A percentile compares a stretch with the other conserved stretches of the same genome.
Conservation (phyloP, 345 rosid species). For the Eucalyptus decipiens region DNA sequence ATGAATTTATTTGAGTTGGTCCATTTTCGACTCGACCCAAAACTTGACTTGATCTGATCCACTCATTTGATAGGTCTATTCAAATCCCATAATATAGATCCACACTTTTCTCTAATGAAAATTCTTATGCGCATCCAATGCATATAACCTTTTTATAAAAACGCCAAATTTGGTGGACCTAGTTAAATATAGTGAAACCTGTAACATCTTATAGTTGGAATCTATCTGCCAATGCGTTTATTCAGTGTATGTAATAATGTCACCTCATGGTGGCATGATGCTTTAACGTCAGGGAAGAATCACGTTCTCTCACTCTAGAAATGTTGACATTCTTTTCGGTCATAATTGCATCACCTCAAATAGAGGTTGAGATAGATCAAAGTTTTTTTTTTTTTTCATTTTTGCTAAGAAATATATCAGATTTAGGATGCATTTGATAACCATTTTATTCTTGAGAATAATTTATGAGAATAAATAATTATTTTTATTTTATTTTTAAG, state of each 20-base stretch:
- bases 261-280: neutral
- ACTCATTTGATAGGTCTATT: too few species aligned
- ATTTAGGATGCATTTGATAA: too few species aligned
- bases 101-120: neutral
- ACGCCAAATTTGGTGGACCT: neutral
- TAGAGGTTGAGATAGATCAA: neutral
- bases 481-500: rapidly evolving
- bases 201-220: neutral
- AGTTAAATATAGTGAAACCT: neutral
- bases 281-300: neutral
- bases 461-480: too few species aligned
- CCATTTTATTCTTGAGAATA: too few species aligned
- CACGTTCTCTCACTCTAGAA: neutral
- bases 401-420: neutral
- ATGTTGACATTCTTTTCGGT: neutral
- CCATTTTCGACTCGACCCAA: too few species aligned
- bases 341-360: neutral
- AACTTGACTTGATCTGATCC: rapidly evolving
- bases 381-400: neutral
- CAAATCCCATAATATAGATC: neutral
- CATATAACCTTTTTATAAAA: neutral
- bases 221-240: neutral
- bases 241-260: neutral
- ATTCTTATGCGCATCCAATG: neutral
- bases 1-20: too few species aligned